These are phyloP conservation scores for Coprinellus micaceus DNA, from an alignment of 768 basidiomycete genomes.

Conservation along the genomic window DNA sequence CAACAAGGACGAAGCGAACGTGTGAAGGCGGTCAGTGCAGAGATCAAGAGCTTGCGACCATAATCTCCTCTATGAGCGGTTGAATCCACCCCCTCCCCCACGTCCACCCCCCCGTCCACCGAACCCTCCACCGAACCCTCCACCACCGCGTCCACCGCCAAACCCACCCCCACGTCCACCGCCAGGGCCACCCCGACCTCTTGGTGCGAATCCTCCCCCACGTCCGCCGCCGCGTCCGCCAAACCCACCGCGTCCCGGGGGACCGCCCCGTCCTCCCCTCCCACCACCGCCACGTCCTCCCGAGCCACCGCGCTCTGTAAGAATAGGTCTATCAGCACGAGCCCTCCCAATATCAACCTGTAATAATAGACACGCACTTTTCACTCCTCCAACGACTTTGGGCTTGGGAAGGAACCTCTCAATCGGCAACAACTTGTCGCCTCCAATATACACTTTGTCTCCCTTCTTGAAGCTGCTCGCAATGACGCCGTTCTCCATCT, in stretches of 20 bases:
- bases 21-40: conserved; percentile 40
- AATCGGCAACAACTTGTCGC: conserved; percentile 95
- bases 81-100: conserved; percentile 40
- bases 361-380: conserved; percentile 36
- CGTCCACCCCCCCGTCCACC: conserved; percentile 46
- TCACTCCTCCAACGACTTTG: conserved; percentile 70
- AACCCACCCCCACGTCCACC: conserved; percentile 31
- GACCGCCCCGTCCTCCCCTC: no score
- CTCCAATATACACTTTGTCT: conserved; percentile 95
- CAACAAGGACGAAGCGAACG: conserved; percentile 51
- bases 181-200: conserved; percentile 29
- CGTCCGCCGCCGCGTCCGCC: conserved; percentile 39
- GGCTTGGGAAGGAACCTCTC: conserved; percentile 97
- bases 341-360: no score
- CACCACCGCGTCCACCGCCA: conserved; percentile 30
- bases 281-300: conserved; percentile 39
- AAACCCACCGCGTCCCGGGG: no score
- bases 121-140: conserved; percentile 28
- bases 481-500: conserved; percentile 95
- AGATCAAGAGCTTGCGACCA: conserved; percentile 49
- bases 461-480: conserved; percentile 95
- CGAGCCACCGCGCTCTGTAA: conserved; percentile 35
- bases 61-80: conserved; percentile 34
- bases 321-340: no score
- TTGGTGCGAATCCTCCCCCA: conserved; percentile 36